Base-by-base conservation (phyloP, 176 grass and related monocot species). In the Eragrostis curvula region DNA sequence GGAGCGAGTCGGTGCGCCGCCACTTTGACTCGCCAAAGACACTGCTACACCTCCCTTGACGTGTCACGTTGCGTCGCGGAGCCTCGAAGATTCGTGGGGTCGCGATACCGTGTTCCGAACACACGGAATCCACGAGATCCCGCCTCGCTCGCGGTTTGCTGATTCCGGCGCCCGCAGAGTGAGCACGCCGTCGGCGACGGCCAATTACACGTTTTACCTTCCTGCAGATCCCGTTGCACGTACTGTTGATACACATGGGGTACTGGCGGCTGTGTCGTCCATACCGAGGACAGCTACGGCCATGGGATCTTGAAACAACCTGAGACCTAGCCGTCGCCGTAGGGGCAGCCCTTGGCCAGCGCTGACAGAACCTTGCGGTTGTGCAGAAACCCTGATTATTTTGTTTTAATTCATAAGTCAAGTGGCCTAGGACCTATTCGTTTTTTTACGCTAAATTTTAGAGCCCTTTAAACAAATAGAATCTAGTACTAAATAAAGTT, bases 161-260 rank as follows among this genome's bases (percentile, higher is more conserved):
- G 28, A 36, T 65, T 74, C 78, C 78, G 66, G 70, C 70, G 70
- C 70, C 81, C 57, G 81, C 81, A 65, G 81, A 40, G 15, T 73
- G 52, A 48, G 17, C 57, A 60, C 47, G 44, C 58, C 43, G 2
- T 10, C 43, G 7, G 25, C 17, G 48, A 14, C 27, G 45, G 9
- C 44, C 60, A 47, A 20, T 30, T 9, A 23, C 25, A 40, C 17
- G 23, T 21, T 49, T 60, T 9, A 10, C 20, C 29, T 42, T 14
- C 44, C 12, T n/a, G 62, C 45, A 67, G 28, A 50, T 36, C 70
- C 47, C 46, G 27, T 52, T 20, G 0, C 1, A 52, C n/a, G n/a
- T n/a, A n/a, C 52, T 42, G 36, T 15, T 58, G 15, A 9, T 1
- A 79, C 77, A 66, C 77, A 16, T 51, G 62, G 46, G 60, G 16